A percentile compares a stretch with the other conserved stretches of the same genome.
Evolutionary conservation across 2,329 filamentous ascomycete species (phyloP).

Genomic region (Coniosporium tulheliwenetii): DNA sequence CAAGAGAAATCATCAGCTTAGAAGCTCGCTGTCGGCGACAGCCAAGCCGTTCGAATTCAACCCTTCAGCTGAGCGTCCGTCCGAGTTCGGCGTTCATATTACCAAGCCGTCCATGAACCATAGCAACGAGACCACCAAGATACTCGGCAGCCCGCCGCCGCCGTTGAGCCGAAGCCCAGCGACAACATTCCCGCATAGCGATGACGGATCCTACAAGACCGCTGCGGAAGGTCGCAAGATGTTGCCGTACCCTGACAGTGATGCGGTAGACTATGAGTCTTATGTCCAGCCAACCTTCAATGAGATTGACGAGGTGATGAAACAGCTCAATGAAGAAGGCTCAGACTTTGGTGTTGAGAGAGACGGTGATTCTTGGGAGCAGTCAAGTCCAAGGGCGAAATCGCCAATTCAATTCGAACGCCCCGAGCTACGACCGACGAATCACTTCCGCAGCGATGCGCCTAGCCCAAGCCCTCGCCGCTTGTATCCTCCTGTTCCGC

Average conservation of each 20-base stretch:
- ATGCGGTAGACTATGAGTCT: constrained; percentile 14
- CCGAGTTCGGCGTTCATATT: constrained; percentile 3
- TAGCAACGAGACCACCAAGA: background rate
- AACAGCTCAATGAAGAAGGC: constrained; percentile 59
- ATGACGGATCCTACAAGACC: constrained; percentile 22
- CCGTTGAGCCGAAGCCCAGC: constrained; percentile 17
- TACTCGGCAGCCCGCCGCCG: background rate
- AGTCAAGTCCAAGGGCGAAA: constrained; percentile 10
- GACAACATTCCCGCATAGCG: constrained; percentile 22
- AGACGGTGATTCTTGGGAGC: constrained; percentile 24
- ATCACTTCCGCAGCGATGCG: constrained; percentile 48
- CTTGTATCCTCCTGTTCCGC: constrained; percentile 12
- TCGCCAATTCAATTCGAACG: constrained; percentile 10
- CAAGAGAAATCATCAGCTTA: constrained; percentile 16
- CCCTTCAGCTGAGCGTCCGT: background rate
- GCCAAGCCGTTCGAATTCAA: constrained; percentile 48
- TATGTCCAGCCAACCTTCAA: constrained; percentile 43
- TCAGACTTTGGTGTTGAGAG: constrained; percentile 62
- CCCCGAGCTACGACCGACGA: constrained; percentile 17
- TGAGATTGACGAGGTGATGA: constrained; percentile 88
- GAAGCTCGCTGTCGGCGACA: constrained; percentile 50
- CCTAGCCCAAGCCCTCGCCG: constrained; percentile 57
- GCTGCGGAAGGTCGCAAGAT: constrained; percentile 17
- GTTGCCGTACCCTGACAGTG: constrained; percentile 17
- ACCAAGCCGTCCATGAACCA: constrained; percentile 16